phyloP scores from a whole-genome alignment of 2,329 filamentous ascomycete genomes.

The Thelonectria rubi region DNA sequence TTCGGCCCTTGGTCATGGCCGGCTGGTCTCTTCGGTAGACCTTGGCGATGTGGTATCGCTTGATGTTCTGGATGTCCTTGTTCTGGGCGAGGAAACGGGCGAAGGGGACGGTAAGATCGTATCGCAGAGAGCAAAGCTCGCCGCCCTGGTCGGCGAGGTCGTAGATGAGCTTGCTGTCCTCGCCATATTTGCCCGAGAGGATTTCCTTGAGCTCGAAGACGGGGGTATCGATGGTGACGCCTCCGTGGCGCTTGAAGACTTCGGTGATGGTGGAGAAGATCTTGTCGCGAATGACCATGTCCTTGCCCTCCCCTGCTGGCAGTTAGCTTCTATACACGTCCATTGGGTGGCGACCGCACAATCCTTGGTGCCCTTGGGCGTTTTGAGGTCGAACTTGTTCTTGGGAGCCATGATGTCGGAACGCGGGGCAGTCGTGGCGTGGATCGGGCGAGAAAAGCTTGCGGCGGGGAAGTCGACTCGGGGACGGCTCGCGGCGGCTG shows the following conservation, averaged over 20 bases:
- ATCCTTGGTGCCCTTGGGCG: conserved; percentile 90
- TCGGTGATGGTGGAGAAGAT: conserved; percentile 80
- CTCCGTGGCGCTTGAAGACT: conserved; percentile 86
- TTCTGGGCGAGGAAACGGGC: conserved; percentile 96
- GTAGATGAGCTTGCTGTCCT: conserved; percentile 93
- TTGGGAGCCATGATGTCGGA: conserved; percentile 44
- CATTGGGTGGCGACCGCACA: conserved; percentile 55
- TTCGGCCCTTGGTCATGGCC: conserved; percentile 86
- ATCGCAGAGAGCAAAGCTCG: conserved; percentile 77
- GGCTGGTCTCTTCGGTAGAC: conserved; percentile 65
- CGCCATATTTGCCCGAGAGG: conserved; percentile 88
- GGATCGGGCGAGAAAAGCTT: conserved; percentile 36
- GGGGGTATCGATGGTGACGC: conserved; percentile 79
- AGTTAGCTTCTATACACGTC: conserved; percentile 24
- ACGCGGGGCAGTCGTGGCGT: conserved; percentile 41
- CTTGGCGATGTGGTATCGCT: conserved; percentile 95
- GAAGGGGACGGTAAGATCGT: conserved; percentile 89
- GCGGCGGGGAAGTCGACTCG: conserved; percentile 34
- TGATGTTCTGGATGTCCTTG: conserved; percentile 80
- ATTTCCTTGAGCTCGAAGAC: conserved; percentile 91
- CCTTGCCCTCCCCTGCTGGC: conserved; percentile 68
- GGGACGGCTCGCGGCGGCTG: conserved; percentile 21
- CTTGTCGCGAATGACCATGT: conserved; percentile 82
- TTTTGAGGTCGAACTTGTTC: conserved; percentile 69
- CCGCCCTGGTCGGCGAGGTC: conserved; percentile 88